Evolutionary conservation across 2,329 filamentous ascomycete genomes (phyloP), one percentile per base, ranked within the genome.

Genomic region (Trichoderma simmonsii): DNA sequence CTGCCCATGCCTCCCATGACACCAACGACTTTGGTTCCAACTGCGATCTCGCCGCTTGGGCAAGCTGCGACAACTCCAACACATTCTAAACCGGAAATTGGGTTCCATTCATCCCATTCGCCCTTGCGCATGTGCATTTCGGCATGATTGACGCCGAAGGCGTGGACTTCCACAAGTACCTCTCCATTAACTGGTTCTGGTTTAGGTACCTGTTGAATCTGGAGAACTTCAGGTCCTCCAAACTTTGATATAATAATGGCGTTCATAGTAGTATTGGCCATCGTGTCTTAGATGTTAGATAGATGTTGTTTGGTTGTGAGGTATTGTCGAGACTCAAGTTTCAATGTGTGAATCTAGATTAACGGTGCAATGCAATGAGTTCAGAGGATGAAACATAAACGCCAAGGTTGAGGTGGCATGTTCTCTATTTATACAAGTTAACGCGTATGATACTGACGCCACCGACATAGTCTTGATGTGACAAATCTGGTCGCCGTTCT

Each of bases 51-150:
- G 28, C 77, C 77, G 11, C 76, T 77, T 2, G 81, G 82, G 72
- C 80, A 83, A 26, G 75, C 75, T 15, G 75, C 78, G 9, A 85
- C 78, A 18, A 77, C 77, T n/a, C 84, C 84, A 66, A 84, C 83
- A 73, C 83, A 85, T 73, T 83, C 82, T 30, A 83, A 76, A 24
- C 82, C 82, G 28, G 75, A 80, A 64, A 83, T 81, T 8, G 79
- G 80, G 36, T 79, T 81, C 72, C 75, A 80, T 71, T 82, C 81
- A 68, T 78, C 79, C 81, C 81, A 83, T 73, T 83, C 82, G 14
- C 83, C 83, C 56, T 78, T 79, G 26, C 83, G 81, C 82, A 85
- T 84, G 74, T 84, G 81, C 79, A 83, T 83, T 74, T 85, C 83
- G 9, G 83, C 83, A 72, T 84, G 82, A 73, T 85, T 84, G 54